Base-by-base conservation (phyloP, 345 rosid species). In the Dipteronia sinensis region DNA sequence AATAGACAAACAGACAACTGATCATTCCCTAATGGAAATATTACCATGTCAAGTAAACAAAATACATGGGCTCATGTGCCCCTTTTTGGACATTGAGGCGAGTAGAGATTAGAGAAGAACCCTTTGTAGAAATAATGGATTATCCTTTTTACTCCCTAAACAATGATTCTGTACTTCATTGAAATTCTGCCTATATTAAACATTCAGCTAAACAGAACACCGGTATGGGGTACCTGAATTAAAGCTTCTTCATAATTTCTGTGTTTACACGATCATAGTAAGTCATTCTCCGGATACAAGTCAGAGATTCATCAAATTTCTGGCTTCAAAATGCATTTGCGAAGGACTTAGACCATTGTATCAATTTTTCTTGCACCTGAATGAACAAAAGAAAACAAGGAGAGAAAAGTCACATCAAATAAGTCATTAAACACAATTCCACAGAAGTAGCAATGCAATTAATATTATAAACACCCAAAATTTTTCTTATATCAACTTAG, bases 181-280 rank as follows among this genome's bases (percentile, higher is more conserved):
- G 16, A 49, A 7, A 47, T 46, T 20, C 34, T 19, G 63, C 65
- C 65, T 34, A 11, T 20, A 20, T 27, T 23, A 16, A 76, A 22
- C 9, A 7, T 9, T 67, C 3, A 1, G 4, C 16, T 15, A 20
- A 23, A 34, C 2, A 1, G 10, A 23, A 59, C 38, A 58, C 11
- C 44, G 23, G n/a, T 64, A 58, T 7, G 16, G 53, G 29, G 42
- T 73, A 84, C 81, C 84, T 74, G 65, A 76, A 77, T 89, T 80
- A 92, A 51, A 92, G 93, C 89, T 87, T 93, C 88, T 86, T 93
- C 71, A 80, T 73, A 59, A 93, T 93, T 86, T 95, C 97, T 88
- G 92, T 98, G 49, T 78, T 85, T 29, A 87, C 92, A 46, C 96
- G 91, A 59, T 83, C 85, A 70, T 95, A 95, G 80, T 93, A 95